Conservation (phyloP, 108 stramenopile species). For the Pseudonitzschia pungens region DNA sequence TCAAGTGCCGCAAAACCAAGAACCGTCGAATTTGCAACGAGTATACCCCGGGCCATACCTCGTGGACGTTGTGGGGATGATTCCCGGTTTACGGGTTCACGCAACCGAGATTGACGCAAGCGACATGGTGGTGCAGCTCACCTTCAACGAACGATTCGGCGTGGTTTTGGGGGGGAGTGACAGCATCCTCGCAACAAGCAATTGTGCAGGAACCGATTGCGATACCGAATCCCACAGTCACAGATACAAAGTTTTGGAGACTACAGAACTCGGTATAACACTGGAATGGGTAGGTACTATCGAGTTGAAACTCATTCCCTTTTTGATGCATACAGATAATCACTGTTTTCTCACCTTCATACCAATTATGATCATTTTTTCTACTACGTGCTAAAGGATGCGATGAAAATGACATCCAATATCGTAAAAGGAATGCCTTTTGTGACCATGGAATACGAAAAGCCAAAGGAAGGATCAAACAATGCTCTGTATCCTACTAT, state of each 20-base stretch:
- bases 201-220: conserved; percentile 16
- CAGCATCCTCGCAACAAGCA: conserved; percentile 1
- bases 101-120: conserved; percentile 44
- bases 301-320: background rate
- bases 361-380: conserved; percentile 9
- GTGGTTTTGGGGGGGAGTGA: conserved; percentile 66
- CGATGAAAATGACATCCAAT: conserved; percentile 58
- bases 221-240: background rate
- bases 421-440: conserved; percentile 91
- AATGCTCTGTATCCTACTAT: conserved; percentile 47
- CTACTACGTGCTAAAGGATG: conserved; percentile 13
- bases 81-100: conserved; percentile 72
- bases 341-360: background rate
- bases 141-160: conserved; percentile 58
- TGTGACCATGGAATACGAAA: conserved; percentile 70
- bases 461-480: background rate
- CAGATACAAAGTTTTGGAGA: conserved; percentile 33
- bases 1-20: conserved; percentile 38
- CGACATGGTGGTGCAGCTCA: conserved; percentile 58
- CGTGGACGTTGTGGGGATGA: conserved; percentile 64
- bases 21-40: conserved; percentile 54
- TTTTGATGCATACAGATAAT: background rate
- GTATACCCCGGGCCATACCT: conserved; percentile 78
- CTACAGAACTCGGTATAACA: conserved; percentile 65
- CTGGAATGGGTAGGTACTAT: conserved; percentile 59